Evolutionary conservation across 805 yeast species (phyloP), one percentile per base, ranked within the genome.

Genomic region (Saccharomyces jurei): DNA sequence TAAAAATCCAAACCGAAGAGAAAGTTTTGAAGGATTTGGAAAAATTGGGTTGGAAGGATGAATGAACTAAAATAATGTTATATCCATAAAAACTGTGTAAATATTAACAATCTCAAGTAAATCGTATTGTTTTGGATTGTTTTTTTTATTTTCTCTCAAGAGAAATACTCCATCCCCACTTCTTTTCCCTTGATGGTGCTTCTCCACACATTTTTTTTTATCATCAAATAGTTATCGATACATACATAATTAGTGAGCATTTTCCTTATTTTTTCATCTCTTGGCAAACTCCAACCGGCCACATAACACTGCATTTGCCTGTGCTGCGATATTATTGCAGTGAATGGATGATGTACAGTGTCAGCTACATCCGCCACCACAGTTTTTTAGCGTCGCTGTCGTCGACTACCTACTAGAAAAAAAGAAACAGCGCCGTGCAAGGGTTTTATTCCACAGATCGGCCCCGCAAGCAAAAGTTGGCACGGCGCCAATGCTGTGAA

Each of bases 1-100:
- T 88, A 68, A 94, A 94, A 73, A 92, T 94, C 61, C 79, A 82
- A 58, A 89, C 96, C 50, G 99, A 94, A 74, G 82, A 77, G 29
- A 84, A 84, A 53, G 88, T 94, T 52, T 80, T 89, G 71, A 74
- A 75, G 52, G 96, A 94, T 62, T 79, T 94, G 65, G 73, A 75
- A 58, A 72, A 79, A 41, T 79, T 91, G 58, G 99, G 98, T 28
- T 94, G 87, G 87, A 65, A 66, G 36, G 82, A 74, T 48, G 68
- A 66, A 30, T 36, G 17, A 36, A 36, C 44, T 36, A 17, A 8
- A 36, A 36, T 4, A 32, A n/a, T 29, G 21, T n/a, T 36, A 5
- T 36, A 17, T 36, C 10, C 22, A 17, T n/a, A 36, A 22, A 36
- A 36, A 9, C 41, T 36, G 44, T 36, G 44, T 36, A 36, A 36